Conservation (phyloP, 1,284 basidiomycete species). For the Butyriboletus regius region DNA sequence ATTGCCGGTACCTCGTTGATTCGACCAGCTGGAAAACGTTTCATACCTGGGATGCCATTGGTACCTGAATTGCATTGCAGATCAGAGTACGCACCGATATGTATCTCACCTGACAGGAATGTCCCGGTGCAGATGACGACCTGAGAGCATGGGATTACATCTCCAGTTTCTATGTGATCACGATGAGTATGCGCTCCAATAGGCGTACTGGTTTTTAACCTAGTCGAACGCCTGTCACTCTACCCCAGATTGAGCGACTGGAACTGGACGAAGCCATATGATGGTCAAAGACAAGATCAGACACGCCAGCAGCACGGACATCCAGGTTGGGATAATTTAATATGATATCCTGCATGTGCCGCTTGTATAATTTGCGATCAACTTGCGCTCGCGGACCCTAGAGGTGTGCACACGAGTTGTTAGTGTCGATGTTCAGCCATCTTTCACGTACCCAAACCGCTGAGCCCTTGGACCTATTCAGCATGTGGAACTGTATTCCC, state of each 20-base stretch:
- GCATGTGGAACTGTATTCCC: conserved; percentile 78
- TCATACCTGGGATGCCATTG: conserved; percentile 46
- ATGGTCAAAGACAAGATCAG: conserved; percentile 67
- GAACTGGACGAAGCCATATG: conserved; percentile 29
- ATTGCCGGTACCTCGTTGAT: conserved; percentile 67
- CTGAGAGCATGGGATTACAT: conserved; percentile 67
- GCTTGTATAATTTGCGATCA: conserved; percentile 76
- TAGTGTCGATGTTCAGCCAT: background rate
- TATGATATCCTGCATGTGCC: conserved; percentile 67
- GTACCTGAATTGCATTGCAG: background rate
- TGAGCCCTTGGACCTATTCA: conserved; percentile 79
- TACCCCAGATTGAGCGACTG: conserved; percentile 36
- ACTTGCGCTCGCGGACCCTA: conserved; percentile 86
- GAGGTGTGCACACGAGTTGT: background rate
- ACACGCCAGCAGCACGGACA: conserved; percentile 67
- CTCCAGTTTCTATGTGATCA: conserved; percentile 57
- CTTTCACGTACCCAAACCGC: conserved; percentile 68
- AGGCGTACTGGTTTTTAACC: conserved; percentile 39
- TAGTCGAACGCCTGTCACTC: conserved; percentile 61
- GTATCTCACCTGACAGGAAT: conserved; percentile 82
- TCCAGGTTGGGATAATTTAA: conserved; percentile 61
- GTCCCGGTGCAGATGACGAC: conserved; percentile 87
- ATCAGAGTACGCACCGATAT: conserved; percentile 54
- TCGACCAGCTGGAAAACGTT: conserved; percentile 75
- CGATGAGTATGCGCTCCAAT: background rate